Evolutionary conservation across 2,329 filamentous ascomycete species (phyloP).

Genomic region (Mariannaea elegans): DNA sequence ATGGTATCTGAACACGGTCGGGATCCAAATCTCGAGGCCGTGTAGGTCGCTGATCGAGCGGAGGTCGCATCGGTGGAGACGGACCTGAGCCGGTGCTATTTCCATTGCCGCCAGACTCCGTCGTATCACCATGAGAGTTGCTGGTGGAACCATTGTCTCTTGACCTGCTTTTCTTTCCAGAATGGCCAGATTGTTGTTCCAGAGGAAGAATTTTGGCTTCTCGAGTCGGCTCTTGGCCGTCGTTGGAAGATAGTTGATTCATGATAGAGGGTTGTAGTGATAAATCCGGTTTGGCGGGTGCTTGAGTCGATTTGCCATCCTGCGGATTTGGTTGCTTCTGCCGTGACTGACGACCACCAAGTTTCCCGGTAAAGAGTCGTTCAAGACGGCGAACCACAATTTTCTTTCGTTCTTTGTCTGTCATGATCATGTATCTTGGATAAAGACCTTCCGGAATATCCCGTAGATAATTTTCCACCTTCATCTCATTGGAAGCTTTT

Average conservation of each 20-base stretch:
- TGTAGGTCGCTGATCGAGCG: constrained; percentile 78
- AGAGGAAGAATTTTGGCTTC: constrained; percentile 59
- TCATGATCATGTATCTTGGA: constrained; percentile 68
- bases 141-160: constrained; percentile 56
- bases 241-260: constrained; percentile 49
- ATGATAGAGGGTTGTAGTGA: constrained; percentile 31
- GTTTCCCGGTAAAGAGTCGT: constrained; percentile 82
- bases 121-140: constrained; percentile 59
- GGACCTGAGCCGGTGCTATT: constrained; percentile 45
- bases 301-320: constrained; percentile 16
- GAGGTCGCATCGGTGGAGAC: constrained; percentile 50
- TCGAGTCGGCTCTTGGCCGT: constrained; percentile 46
- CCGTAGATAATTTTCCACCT: constrained; percentile 74
- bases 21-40: constrained; percentile 80
- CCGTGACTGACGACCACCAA: constrained; percentile 51
- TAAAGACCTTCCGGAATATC: constrained; percentile 77
- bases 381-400: constrained; percentile 80
- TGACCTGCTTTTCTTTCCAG: constrained; percentile 52
- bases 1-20: constrained; percentile 76
- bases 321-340: constrained; percentile 35
- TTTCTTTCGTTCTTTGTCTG: constrained; percentile 79
- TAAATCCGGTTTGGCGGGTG: constrained; percentile 39
- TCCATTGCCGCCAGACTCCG: constrained; percentile 52
- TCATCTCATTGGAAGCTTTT: constrained; percentile 58
- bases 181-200: constrained; percentile 40